Evolutionary conservation across 23 red algal species (phyloP), one percentile per base, ranked within the genome.

Genomic region (Porphyridium purpureum): DNA sequence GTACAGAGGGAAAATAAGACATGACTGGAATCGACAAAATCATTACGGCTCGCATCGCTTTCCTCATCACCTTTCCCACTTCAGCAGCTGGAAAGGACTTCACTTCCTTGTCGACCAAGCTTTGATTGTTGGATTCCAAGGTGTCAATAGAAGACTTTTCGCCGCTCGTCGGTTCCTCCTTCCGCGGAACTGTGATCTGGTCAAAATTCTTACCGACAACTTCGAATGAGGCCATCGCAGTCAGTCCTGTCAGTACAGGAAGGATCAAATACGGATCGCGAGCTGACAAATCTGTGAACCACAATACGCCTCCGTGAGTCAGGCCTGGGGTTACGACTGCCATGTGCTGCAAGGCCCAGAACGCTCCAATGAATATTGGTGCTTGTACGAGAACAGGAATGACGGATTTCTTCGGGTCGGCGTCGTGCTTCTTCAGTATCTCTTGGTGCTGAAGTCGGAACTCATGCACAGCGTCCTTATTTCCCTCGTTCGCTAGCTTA

Each of bases 341-440:
- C 14, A 94, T 52, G 21, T 74, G 59, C 17, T 65, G 59, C 17
- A 94, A 50, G 8, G 57, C 57, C 4, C 76, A 53, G 56, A 94
- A 94, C 54, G 83, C 83, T 24, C 64, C 64, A 19, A 94, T 66
- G 47, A 94, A 83, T 21, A 94, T 57, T 11, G 87, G 87, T 29
- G 74, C 65, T 46, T 94, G 87, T 6, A 62, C 60, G 25, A 83
- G 31, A 2, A 68, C 29, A 0, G 87, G 87, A 24, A 64, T 59
- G 19, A 83, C 71, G n/a, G n/a, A n/a, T n/a, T n/a, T n/a, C n/a
- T n/a, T n/a, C n/a, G n/a, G n/a, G n/a, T n/a, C n/a, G n/a, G n/a
- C n/a, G n/a, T 68, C 69, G 35, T 75, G 59, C 29, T 70, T 51
- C 7, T 55, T 51, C 77, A 94, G 73, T 15, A 94, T 52, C 28